These are phyloP conservation scores for Oxytropis ochrocephala DNA, from an alignment of 306 rosid genomes.

Conservation along the genomic window DNA sequence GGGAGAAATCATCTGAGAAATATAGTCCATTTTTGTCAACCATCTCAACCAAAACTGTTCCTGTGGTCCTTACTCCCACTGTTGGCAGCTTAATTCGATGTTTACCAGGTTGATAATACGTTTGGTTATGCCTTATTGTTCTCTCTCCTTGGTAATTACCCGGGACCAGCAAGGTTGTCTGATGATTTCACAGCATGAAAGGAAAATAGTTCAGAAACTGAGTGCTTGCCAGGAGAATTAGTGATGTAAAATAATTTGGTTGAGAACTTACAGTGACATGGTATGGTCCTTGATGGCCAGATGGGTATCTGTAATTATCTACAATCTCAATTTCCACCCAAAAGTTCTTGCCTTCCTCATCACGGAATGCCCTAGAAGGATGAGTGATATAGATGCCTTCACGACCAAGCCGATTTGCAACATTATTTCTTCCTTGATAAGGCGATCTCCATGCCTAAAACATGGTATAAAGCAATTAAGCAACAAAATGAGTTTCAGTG, in stretches of 20 bases:
- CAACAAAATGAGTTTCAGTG: neutral
- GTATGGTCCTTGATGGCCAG: slow-evolving; percentile 90
- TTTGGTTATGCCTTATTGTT: slow-evolving; percentile 59
- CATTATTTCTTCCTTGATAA: slow-evolving; percentile 81
- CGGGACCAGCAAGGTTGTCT: slow-evolving; percentile 87
- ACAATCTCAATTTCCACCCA: slow-evolving; percentile 89
- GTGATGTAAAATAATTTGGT: neutral
- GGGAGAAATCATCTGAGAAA: slow-evolving; percentile 89
- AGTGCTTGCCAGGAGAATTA: neutral
- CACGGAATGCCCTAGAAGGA: slow-evolving; percentile 90
- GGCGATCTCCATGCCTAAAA: slow-evolving; percentile 79
- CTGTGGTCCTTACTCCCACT: slow-evolving; percentile 75
- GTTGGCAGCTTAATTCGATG: slow-evolving; percentile 82
- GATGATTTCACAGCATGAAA: slow-evolving; percentile 28
- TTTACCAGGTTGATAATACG: slow-evolving; percentile 61
- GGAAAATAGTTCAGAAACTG: neutral
- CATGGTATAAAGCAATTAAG: slow-evolving; percentile 8
- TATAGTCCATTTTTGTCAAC: slow-evolving; percentile 89
- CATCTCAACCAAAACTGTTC: slow-evolving; percentile 94
- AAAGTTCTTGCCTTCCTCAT: slow-evolving; percentile 94
- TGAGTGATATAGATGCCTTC: slow-evolving; percentile 78
- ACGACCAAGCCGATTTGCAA: slow-evolving; percentile 59
- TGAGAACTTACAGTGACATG: slow-evolving; percentile 63
- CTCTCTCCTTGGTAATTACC: slow-evolving; percentile 99
- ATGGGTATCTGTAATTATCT: slow-evolving; percentile 73